Conservation (phyloP, 208 protist species). For the Porcisia deanei region DNA sequence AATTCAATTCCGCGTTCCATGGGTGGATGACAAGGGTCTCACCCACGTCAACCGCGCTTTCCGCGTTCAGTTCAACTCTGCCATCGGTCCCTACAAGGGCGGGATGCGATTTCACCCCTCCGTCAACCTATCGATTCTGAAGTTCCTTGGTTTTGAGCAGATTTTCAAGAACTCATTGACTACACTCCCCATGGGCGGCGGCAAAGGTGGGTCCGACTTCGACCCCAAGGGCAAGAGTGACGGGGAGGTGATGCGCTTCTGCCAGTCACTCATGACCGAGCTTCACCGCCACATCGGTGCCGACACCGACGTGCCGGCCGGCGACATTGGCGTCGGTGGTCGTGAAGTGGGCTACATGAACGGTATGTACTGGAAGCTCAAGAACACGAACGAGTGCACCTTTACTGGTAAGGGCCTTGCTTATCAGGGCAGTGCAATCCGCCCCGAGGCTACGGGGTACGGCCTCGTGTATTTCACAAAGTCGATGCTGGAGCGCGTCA, state of each 20-base stretch:
- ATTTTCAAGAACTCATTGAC: conserved; percentile 96
- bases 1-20: conserved; percentile 93
- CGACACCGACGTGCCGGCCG: conserved; percentile 94
- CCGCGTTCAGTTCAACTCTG: conserved; percentile 93
- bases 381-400: conserved; percentile 77
- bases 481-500: conserved; percentile 69
- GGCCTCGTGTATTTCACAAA: conserved; percentile 91
- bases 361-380: conserved; percentile 90
- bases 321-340: conserved; percentile 94
- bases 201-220: conserved; percentile 95
- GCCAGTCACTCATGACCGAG: conserved; percentile 91
- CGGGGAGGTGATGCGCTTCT: conserved; percentile 94
- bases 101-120: conserved; percentile 84
- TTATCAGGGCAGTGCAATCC: conserved; percentile 92
- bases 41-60: conserved; percentile 91
- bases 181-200: conserved; percentile 91
- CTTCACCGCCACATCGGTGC: conserved; percentile 89
- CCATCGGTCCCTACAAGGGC: conserved; percentile 95
- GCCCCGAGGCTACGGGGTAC: conserved; percentile 95
- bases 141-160: conserved; percentile 97
- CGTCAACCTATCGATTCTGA: conserved; percentile 92
- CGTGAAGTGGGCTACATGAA: conserved; percentile 93
- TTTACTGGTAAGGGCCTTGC: conserved; percentile 92
- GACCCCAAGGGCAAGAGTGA: conserved; percentile 94
- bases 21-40: conserved; percentile 88